Conservation (phyloP, 2,329 filamentous ascomycete genomes). For the Botrytis aclada region DNA sequence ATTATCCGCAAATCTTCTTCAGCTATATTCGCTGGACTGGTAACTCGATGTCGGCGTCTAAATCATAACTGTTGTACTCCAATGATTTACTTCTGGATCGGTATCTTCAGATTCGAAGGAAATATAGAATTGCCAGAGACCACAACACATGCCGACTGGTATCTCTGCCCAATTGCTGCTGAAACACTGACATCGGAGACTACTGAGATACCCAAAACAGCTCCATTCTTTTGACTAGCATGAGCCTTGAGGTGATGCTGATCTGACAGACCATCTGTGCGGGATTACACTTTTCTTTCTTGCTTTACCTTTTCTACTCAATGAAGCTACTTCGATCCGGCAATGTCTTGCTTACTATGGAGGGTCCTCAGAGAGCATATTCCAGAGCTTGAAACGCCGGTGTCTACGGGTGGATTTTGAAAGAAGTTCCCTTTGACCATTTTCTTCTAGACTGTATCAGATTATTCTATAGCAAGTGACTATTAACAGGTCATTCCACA, state of each 20-base stretch:
- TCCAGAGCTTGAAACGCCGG: slow-evolving; percentile 6
- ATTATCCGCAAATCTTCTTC: slow-evolving; percentile 5
- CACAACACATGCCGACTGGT: background rate
- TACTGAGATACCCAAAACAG: background rate
- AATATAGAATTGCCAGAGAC: background rate
- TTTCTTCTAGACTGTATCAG: slow-evolving; percentile 1
- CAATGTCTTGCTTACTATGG: background rate
- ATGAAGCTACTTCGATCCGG: background rate
- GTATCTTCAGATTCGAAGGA: background rate
- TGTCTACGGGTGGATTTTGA: background rate
- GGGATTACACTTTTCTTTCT: background rate
- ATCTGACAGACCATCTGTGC: slow-evolving; percentile 7
- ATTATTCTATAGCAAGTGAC: background rate
- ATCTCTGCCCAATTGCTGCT: background rate
- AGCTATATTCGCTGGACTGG: background rate
- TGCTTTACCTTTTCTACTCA: background rate
- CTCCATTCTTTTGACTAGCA: background rate
- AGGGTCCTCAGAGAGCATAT: background rate
- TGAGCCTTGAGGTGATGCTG: slow-evolving; percentile 4
- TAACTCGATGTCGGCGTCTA: slow-evolving; percentile 10
- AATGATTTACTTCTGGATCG: slow-evolving; percentile 3
- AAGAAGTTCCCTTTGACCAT: background rate
- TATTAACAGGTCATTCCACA: background rate
- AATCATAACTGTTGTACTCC: background rate
- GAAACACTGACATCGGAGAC: background rate